Evolutionary conservation across 192 early-diverging fungal species (phyloP), one percentile per base, ranked within the genome.

Genomic region (Coemansia sp.): DNA sequence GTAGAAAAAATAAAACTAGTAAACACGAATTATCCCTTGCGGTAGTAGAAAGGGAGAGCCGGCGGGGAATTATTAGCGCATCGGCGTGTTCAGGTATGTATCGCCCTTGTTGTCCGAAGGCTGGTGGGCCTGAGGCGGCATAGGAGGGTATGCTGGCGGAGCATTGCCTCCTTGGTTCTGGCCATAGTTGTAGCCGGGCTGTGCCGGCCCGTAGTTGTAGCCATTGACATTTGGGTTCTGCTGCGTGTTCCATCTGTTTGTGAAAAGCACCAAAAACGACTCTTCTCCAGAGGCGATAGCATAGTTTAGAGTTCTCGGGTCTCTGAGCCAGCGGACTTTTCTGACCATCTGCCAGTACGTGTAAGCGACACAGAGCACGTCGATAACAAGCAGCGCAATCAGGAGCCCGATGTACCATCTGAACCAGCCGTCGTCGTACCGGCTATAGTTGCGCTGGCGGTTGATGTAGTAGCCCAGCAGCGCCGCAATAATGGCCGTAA

Each of bases 381-480:
- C 68, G 16, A 78, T 24, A n/a, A 66, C 70, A n/a, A 78, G 71
- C 58, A 78, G 61, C 14, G 63, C 75, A 45, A 78, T 71, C 13
- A 78, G 71, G 55, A 78, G 71, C 3, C 75, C 71, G 23, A 78
- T 72, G 49, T 78, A 78, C 75, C 75, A 78, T 20, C 39, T 58
- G 64, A 72, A 72, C 75, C 75, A 78, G 53, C 62, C 54, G 36
- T 48, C 32, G 60, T 51, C 53, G 47, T 66, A 68, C 25, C 27
- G 47, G 1, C n/a, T 46, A 34, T 54, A 27, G 60, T 54, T 34
- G 22, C 29, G 66, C 18, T 62, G 57, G 34, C 75, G 67, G 30
- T 63, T 51, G 19, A 72, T 64, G 28, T 78, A 78, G 61, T 72
- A 66, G 2, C 46, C 70, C 10, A 78, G 67, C 7, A 78, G 70